Conservation (phyloP, 805 yeast species). For the Ogataea nonfermentans region DNA sequence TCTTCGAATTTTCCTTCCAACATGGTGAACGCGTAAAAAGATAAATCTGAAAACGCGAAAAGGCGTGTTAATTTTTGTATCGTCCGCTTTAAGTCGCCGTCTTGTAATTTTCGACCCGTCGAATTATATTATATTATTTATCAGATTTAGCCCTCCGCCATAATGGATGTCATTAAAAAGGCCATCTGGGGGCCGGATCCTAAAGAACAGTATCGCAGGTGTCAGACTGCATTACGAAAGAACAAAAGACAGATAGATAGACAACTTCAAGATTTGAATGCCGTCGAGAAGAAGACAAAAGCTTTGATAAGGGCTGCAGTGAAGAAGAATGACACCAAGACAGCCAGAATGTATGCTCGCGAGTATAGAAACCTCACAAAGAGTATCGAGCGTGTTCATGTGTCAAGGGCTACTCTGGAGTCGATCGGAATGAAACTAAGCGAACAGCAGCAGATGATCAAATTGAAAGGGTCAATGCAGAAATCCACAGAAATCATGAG, state of each 20-base stretch:
- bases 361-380: slow-evolving; percentile 73
- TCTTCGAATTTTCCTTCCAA: slow-evolving; percentile 96
- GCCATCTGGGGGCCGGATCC: slow-evolving; percentile 98
- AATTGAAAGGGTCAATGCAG: slow-evolving; percentile 77
- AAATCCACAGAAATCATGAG: slow-evolving; percentile 79
- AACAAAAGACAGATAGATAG: slow-evolving; percentile 84
- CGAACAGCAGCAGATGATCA: slow-evolving; percentile 85
- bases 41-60: slow-evolving; percentile 9
- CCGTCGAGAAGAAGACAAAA: slow-evolving; percentile 73
- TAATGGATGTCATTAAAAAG: slow-evolving; percentile 83
- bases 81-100: too few relatives aligned
- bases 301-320: slow-evolving; percentile 70
- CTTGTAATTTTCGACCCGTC: not conserved
- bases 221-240: slow-evolving; percentile 76
- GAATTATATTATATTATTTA: not conserved
- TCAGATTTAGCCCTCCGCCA: not conserved
- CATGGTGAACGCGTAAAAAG: slow-evolving; percentile 44
- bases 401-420: slow-evolving; percentile 81
- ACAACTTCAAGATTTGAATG: slow-evolving; percentile 59
- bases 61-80: not conserved
- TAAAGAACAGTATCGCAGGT: slow-evolving; percentile 78
- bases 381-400: slow-evolving; percentile 70
- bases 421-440: slow-evolving; percentile 85
- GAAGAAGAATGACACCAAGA: slow-evolving; percentile 69
- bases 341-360: slow-evolving; percentile 76